Evolutionary conservation across 106 monocot genomes (phyloP), one percentile per base, ranked within the genome.

Genomic region (Ottelia alismoides): DNA sequence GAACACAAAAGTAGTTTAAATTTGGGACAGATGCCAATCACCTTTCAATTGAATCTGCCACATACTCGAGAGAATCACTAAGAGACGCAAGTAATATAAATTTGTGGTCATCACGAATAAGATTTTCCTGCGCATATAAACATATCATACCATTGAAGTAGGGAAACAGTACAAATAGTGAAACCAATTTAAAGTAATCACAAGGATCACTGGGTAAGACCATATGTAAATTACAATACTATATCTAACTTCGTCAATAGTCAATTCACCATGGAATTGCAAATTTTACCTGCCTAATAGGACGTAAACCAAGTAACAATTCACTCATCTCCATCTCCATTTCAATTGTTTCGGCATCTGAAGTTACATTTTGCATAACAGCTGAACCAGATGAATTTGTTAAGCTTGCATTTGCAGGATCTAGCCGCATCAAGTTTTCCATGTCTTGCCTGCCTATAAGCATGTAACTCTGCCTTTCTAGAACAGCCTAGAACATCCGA

Each of bases 201-300:
- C n/a, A n/a, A n/a, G n/a, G n/a, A n/a, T n/a, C n/a, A n/a, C n/a
- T n/a, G n/a, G n/a, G n/a, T n/a, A n/a, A n/a, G n/a, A n/a, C n/a
- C n/a, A n/a, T n/a, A n/a, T n/a, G n/a, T n/a, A n/a, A n/a, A n/a
- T n/a, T n/a, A n/a, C n/a, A n/a, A n/a, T n/a, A n/a, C n/a, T n/a
- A n/a, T n/a, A n/a, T n/a, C n/a, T n/a, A n/a, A n/a, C n/a, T n/a
- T n/a, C n/a, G n/a, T n/a, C n/a, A n/a, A n/a, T n/a, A n/a, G n/a
- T n/a, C n/a, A n/a, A n/a, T n/a, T n/a, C n/a, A n/a, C n/a, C n/a
- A n/a, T n/a, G n/a, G n/a, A n/a, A n/a, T n/a, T n/a, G n/a, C n/a
- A n/a, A n/a, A n/a, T n/a, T n/a, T n/a, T n/a, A 98, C 96, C 89
- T 98, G 96, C 56, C 89, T 98, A 28, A 98, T 85, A 58, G 89